phyloP scores from a whole-genome alignment of 768 basidiomycete species.

The Naganishia vaughanmartiniae region DNA sequence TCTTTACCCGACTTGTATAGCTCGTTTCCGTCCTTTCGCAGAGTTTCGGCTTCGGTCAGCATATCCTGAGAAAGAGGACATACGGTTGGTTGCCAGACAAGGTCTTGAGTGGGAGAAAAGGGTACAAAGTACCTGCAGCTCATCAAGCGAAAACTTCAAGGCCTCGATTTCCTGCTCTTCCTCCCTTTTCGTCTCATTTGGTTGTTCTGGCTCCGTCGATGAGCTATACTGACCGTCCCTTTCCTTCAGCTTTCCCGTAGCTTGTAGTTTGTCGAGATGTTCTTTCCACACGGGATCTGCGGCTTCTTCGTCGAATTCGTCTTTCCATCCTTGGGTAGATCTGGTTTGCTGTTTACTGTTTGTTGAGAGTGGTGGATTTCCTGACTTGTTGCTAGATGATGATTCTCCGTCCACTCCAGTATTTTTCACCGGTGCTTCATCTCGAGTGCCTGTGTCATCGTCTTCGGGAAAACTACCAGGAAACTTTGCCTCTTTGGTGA shows the following conservation, averaged over 20 bases:
- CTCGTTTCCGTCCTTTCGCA: slow-evolving; percentile 18
- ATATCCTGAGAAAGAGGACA: not conserved
- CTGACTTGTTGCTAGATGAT: not conserved
- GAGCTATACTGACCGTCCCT: not conserved
- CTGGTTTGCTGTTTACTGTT: not conserved
- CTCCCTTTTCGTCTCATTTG: not conserved
- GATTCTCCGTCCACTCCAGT: not conserved
- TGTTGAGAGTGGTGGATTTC: too few species aligned
- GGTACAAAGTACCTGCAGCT: slow-evolving; percentile 2
- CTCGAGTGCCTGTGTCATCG: not conserved
- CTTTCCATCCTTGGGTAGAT: slow-evolving; percentile 2
- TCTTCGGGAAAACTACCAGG: slow-evolving; percentile 15
- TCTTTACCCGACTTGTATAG: slow-evolving; percentile 20
- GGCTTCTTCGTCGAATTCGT: slow-evolving; percentile 15
- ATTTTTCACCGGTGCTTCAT: too few species aligned
- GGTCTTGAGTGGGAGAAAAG: not conserved
- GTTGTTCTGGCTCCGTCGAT: not conserved
- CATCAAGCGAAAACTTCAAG: slow-evolving; percentile 7
- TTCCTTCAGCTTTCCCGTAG: slow-evolving; percentile 12
- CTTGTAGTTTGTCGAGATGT: slow-evolving; percentile 18
- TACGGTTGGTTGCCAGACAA: not conserved
- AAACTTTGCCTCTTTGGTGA: not conserved
- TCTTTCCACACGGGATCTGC: slow-evolving; percentile 16
- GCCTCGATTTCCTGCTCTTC: not conserved
- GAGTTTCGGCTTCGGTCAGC: slow-evolving; percentile 12